Percentiles rank a stretch among this genome's conserved stretches.
These are phyloP conservation scores for Withania somnifera DNA, from an alignment of 305 asterid species.

Conservation along the genomic window DNA sequence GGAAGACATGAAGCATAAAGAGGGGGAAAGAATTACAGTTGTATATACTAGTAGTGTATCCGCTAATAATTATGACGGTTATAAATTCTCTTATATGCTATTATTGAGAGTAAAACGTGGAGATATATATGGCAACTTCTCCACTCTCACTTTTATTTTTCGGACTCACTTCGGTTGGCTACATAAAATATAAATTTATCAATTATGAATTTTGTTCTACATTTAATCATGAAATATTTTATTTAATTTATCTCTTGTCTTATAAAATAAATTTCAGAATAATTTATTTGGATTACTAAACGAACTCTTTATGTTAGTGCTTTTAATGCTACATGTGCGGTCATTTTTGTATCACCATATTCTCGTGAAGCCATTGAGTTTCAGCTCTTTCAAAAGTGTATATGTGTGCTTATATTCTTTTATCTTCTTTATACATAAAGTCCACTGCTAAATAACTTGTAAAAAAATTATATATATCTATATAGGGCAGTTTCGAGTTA, in stretches of 20 bases:
- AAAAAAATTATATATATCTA: no score
- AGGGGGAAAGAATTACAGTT: slow-evolving; percentile 11
- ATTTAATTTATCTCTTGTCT: no score
- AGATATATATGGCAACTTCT: slow-evolving; percentile 26
- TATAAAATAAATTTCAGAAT: no score
- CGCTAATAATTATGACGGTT: slow-evolving; percentile 31
- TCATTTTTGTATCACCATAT: not conserved
- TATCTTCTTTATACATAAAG: not conserved
- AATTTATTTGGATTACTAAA: no score
- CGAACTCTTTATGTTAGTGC: not conserved
- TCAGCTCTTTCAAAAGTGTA: not conserved
- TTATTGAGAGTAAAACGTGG: slow-evolving; percentile 35
- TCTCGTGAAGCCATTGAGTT: not conserved
- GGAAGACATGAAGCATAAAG: not conserved
- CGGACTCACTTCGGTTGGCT: no score
- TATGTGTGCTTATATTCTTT: no score
- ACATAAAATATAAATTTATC: no score
- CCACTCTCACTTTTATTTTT: no score
- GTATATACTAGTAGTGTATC: not conserved
- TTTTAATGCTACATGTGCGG: not conserved
- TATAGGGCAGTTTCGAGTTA: no score
- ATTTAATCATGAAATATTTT: no score
- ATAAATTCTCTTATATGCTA: slow-evolving; percentile 21
- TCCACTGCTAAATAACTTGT: not conserved
- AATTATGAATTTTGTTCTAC: no score